Evolutionary conservation across 192 early-diverging fungal genomes (phyloP), one percentile per base, ranked within the genome.

Genomic region (Podila epicladia): DNA sequence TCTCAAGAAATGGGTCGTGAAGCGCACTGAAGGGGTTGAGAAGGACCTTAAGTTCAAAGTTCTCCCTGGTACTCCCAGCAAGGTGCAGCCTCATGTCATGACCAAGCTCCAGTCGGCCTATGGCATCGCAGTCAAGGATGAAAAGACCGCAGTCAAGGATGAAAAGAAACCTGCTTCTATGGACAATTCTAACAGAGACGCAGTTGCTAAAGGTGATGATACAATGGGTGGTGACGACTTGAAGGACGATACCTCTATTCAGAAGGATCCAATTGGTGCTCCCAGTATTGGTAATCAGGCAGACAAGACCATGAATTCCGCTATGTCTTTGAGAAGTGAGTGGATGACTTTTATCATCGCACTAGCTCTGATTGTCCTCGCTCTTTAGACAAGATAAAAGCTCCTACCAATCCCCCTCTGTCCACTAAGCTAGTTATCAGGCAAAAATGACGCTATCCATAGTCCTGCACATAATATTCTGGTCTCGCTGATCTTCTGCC

Each of bases 1-100:
- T 38, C 53, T 67, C 51, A 57, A 58, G 17, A 35, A 35, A 57
- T 67, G 65, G 65, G 58, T 67, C 51, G 53, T 35, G 33, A 67
- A 67, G 65, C 49, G 65, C 15, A 58, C 65, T 37, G 51, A 20
- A 37, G 51, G 20, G 20, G 65, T 67, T 57, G 51, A 67, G 22
- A 37, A 67, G n/a, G 49, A 53, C 51, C 33, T 67, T 33, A 58
- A 67, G 20, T 67, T 67, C 53, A 67, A 67, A 53, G 65, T 37
- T 57, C 65, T 67, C 51, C 28, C 49, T 53, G 65, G 65, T 55
- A 67, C 65, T 57, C 65, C 49, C 38, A 58, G 65, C 65, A 67
- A 58, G 51, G 65, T 67, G 17, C n/a, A 29, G 53, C 65, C 51
- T 12, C 65, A 67, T 67, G 49, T 67, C 33, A 50, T 67, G 51